Base-by-base conservation (phyloP, 2,329 filamentous ascomycete species). In the Periglandula ipomoeae region DNA sequence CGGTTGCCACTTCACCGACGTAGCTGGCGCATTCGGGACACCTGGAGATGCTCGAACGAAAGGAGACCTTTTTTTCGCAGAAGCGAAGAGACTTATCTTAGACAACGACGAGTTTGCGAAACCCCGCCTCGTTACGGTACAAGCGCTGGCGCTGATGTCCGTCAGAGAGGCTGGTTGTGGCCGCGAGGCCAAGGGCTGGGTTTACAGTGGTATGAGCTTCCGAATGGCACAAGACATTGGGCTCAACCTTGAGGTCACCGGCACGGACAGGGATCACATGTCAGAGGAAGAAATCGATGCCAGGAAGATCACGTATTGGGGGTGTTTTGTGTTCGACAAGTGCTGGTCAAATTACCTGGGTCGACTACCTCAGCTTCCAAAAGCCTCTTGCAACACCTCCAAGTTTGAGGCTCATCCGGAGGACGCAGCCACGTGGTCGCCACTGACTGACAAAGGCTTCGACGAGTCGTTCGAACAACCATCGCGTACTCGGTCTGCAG, bases 341-440 rank as follows among this genome's bases (percentile, higher is more conserved):
- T 95, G 89, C 65, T 97, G 91, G 90, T 95, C 90, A 44, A 97
- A 96, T 64, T 97, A 97, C 58, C 78, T 97, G 23, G 91, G 93
- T 43, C 84, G 93, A 39, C 74, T 96, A 53, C 91, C 93, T 10
- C 91, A 96, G 64, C 72, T 97, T 10, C 84, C 88, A 0, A 83
- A 81, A 38, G 81, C 82, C 26, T 86, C 87, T 7, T 86, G 89
- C 58, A 95, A 85, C 30, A 87, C 89, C 1, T 85, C 88, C 23
- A 95, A 91, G 63, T 87, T 89, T 55, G 90, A 96, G 51, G 88
- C 96, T 10, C 93, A 95, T 56, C 89, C 89, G 0, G 78, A 97
- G 63, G 93, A 98, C 57, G 78, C 86, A 3, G 84, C 89, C 58
- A 73, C 76, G 19, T 98, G 93, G 93, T 84, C 81, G 13, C 89